A percentile compares a stretch with the other conserved stretches of the same genome.
Evolutionary conservation across 2,329 filamentous ascomycete genomes (phyloP).

Genomic region (Cadophora sp.): DNA sequence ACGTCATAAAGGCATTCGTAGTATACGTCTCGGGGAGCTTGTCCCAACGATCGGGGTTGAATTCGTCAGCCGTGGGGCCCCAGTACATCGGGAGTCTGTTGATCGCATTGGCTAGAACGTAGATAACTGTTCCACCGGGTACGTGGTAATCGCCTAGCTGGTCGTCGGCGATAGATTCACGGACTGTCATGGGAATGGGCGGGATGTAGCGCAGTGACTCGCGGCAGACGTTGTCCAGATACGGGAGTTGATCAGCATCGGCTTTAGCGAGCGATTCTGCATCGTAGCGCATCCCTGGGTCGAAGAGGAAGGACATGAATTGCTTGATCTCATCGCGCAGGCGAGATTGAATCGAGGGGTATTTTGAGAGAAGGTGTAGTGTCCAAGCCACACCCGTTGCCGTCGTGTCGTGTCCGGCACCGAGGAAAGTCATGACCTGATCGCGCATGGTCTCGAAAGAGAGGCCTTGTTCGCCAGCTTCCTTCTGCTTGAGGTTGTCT

Average conservation of each 20-base stretch:
- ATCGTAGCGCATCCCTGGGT: constrained; percentile 45
- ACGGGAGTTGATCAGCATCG: constrained; percentile 51
- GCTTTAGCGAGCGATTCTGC: constrained; percentile 42
- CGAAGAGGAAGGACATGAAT: constrained; percentile 56
- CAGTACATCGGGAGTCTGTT: constrained; percentile 51
- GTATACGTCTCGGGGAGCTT: constrained; percentile 48
- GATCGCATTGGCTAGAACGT: constrained; percentile 52
- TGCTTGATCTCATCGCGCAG: constrained; percentile 51
- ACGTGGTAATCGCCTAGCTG: constrained; percentile 50
- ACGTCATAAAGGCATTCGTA: constrained; percentile 47
- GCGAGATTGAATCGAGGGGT: constrained; percentile 49
- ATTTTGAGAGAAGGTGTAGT: constrained; percentile 50
- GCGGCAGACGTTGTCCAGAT: constrained; percentile 54
- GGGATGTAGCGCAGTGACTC: constrained; percentile 55
- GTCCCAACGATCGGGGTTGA: constrained; percentile 53
- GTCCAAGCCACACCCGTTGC: constrained; percentile 53
- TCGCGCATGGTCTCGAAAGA: constrained; percentile 80
- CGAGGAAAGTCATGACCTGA: constrained; percentile 88
- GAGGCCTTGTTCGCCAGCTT: constrained; percentile 74
- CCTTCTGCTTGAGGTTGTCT: constrained; percentile 53
- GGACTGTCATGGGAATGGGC: constrained; percentile 55
- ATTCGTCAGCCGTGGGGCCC: constrained; percentile 50
- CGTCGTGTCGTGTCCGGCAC: constrained; percentile 61
- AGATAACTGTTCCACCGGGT: constrained; percentile 52
- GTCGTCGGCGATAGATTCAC: constrained; percentile 50